Evolutionary conservation across 2,329 filamentous ascomycete genomes (phyloP), one percentile per base, ranked within the genome.

Genomic region (Cyphellophora europaea): DNA sequence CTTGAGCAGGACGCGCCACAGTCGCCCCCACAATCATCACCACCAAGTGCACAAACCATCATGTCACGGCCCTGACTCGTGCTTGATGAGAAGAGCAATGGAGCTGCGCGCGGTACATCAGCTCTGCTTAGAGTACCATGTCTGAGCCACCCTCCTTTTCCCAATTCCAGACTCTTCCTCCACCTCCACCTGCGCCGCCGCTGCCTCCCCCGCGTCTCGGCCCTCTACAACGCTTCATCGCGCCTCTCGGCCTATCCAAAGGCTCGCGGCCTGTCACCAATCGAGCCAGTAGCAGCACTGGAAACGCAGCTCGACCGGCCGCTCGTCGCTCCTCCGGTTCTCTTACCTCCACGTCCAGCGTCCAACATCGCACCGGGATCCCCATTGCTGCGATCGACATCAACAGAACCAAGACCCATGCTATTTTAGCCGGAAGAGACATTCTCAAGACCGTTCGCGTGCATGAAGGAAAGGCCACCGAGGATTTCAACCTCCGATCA

Each of bases 381-480:
- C 69, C 74, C 42, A 78, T 80, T 49, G 59, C 70, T 28, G 71
- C 76, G 23, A 61, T 80, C 34, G 74, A 79, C 53, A 72, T 77
- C 55, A 79, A 77, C 41, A 72, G 74, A 27, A 64, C 69, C 37
- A 65, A 69, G 38, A 78, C 73, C 40, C 75, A 78, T 62, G 76
- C 74, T 35, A 65, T 80, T 36, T 66, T 80, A 45, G 76, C 73
- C 27, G 76, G 76, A 34, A 73, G 73, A 44, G 74, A 79, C 46
- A 78, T 80, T 37, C 67, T 80, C 49, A 78, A 78, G 55, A 79
- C 75, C 2, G 67, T 80, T 42, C 68, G 67, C 33, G 67, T 79
- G 35, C 63, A 70, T 29, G 68, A 72, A 37, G 64, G 68, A 41
- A 63, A 62, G 40, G 74, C 72, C 28, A 66, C 67, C 36, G 76